Evolutionary conservation across 2,329 filamentous ascomycete species (phyloP).

Genomic region (Pezicula radicicola): DNA sequence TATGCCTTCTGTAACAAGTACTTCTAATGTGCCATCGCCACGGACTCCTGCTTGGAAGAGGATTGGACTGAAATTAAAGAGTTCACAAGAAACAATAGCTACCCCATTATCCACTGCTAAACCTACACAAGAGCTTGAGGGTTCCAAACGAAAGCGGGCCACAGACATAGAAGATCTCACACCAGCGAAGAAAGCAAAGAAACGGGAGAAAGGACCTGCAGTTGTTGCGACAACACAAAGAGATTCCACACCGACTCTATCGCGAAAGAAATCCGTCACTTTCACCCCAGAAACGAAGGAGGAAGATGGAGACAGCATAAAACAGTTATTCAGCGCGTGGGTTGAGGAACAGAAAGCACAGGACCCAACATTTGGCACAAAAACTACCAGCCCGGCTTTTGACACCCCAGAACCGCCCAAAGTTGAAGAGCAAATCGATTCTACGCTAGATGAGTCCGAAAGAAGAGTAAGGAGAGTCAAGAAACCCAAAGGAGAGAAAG

Average conservation of each 20-base stretch:
- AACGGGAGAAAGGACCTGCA: conserved; percentile 7
- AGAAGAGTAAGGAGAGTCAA: conserved; percentile 25
- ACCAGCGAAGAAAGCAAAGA: conserved; percentile 25
- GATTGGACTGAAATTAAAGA: conserved; percentile 57
- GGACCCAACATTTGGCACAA: conserved; percentile 21
- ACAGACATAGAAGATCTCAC: conserved; percentile 12
- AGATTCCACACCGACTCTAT: conserved; percentile 19
- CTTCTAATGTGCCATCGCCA: conserved; percentile 8
- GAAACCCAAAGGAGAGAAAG: conserved; percentile 6
- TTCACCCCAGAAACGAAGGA: conserved; percentile 63
- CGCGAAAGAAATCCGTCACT: conserved; percentile 54
- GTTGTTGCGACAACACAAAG: conserved; percentile 15
- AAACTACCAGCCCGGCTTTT: conserved; percentile 17
- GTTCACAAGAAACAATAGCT: conserved; percentile 35
- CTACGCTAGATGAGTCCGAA: conserved; percentile 25
- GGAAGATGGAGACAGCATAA: conserved; percentile 51
- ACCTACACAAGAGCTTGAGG: conserved; percentile 10
- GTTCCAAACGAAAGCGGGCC: conserved; percentile 23
- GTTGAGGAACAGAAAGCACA: conserved; percentile 31
- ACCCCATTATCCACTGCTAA: conserved; percentile 6
- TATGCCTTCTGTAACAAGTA: conserved; percentile 17
- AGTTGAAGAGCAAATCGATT: conserved; percentile 24
- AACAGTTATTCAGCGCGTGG: conserved; percentile 50
- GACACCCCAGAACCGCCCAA: conserved; percentile 21
- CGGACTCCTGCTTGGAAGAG: conserved; percentile 56